A percentile compares a stretch with the other conserved stretches of the same genome.
These are phyloP conservation scores for Lomentospora prolificans DNA, from an alignment of 2,329 filamentous ascomycete genomes.

Conservation along the genomic window DNA sequence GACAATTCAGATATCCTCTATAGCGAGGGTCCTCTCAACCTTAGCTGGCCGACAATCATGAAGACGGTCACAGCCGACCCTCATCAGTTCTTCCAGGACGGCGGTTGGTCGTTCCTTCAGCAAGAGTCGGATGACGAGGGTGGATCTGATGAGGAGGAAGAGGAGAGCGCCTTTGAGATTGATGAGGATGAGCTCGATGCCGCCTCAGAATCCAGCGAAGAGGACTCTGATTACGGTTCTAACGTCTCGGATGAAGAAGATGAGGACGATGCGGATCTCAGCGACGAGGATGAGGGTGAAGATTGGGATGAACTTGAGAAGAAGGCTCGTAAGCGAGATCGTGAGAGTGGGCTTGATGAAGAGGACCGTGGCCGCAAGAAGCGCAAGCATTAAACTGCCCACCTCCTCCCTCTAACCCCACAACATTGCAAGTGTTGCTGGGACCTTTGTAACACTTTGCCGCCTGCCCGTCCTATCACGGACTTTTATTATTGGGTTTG, in stretches of 20 bases:
- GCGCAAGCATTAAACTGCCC: constrained; percentile 40
- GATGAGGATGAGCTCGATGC: constrained; percentile 79
- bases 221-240: constrained; percentile 88
- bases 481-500: background rate
- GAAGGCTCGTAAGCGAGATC: constrained; percentile 80
- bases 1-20: constrained; percentile 93
- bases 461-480: no score
- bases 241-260: constrained; percentile 79
- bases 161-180: constrained; percentile 89
- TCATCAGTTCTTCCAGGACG: constrained; percentile 89
- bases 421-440: no score
- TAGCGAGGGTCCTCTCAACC: constrained; percentile 87
- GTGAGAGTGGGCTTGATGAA: constrained; percentile 49
- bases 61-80: constrained; percentile 94
- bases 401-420: no score
- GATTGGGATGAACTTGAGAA: constrained; percentile 93
- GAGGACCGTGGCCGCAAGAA: constrained; percentile 66
- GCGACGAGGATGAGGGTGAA: constrained; percentile 70
- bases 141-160: constrained; percentile 66
- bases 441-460: no score
- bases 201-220: constrained; percentile 64
- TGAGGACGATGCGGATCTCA: constrained; percentile 49
- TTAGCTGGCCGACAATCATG: constrained; percentile 99
- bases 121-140: constrained; percentile 82
- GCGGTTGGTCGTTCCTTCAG: constrained; percentile 88